Percentiles rank a stretch among this genome's conserved stretches.
Evolutionary conservation across 2,329 filamentous ascomycete species (phyloP).

Genomic region (Rhexocercosporidium sp.): DNA sequence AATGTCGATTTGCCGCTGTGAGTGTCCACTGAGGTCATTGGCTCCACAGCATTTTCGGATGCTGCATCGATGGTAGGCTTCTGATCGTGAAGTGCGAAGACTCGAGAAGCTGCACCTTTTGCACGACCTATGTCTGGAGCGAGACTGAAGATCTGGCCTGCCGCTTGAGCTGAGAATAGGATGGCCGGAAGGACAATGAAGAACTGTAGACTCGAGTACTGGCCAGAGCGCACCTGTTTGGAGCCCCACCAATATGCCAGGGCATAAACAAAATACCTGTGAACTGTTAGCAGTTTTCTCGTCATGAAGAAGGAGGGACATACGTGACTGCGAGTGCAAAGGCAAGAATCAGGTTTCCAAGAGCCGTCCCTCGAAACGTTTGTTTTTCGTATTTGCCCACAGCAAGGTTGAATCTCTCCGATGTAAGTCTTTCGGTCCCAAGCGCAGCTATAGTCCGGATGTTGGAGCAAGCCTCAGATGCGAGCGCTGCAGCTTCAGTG

Average conservation of each 20-base stretch:
- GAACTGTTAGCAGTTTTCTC: slow-evolving; percentile 48
- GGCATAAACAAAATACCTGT: slow-evolving; percentile 72
- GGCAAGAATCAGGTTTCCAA: slow-evolving; percentile 64
- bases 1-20: slow-evolving; percentile 16
- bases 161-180: slow-evolving; percentile 74
- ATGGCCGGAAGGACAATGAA: slow-evolving; percentile 76
- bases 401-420: slow-evolving; percentile 57
- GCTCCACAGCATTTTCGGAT: neutral
- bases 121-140: slow-evolving; percentile 77
- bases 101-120: slow-evolving; percentile 62
- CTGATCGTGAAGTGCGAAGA: slow-evolving; percentile 55
- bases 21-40: neutral
- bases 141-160: slow-evolving; percentile 76
- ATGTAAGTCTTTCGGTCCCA: slow-evolving; percentile 57
- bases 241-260: slow-evolving; percentile 84
- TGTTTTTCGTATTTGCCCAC: slow-evolving; percentile 58
- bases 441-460: slow-evolving; percentile 66
- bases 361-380: slow-evolving; percentile 54
- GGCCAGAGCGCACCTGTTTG: slow-evolving; percentile 68
- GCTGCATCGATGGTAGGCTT: slow-evolving; percentile 43
- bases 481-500: slow-evolving; percentile 65
- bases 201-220: slow-evolving; percentile 70
- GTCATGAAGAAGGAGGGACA: neutral
- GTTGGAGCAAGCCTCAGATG: slow-evolving; percentile 71
- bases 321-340: slow-evolving; percentile 50